Evolutionary conservation across 306 rosid species (phyloP), one percentile per base, ranked within the genome.

Genomic region (Trifolium fragiferum): DNA sequence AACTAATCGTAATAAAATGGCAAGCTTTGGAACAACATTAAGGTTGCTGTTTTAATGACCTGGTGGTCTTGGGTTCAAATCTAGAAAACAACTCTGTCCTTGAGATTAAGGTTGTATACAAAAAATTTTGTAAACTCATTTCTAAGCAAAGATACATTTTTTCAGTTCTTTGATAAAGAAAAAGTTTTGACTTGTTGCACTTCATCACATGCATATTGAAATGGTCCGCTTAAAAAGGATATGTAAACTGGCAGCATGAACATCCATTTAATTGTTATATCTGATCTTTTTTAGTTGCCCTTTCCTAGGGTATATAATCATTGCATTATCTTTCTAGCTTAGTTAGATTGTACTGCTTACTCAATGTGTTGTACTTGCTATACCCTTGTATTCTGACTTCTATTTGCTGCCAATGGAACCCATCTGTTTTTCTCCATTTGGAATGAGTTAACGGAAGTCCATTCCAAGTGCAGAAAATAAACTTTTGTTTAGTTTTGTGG

Each of bases 261-360:
- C 67, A 62, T 46, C 20, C 57, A 51, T 2, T 51, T 63, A 18
- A 64, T 30, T 18, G 21, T 32, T 43, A 27, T 35, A 59, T 2
- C 47, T 20, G 58, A 6, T 14, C 14, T 44, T 19, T 30, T 55
- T 21, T 54, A 58, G 50, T 32, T 43, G 23, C n/a, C 12, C 16
- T 55, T 55, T 54, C 60, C 16, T 67, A 27, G 58, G 46, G 54
- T 54, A 40, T 40, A 8, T 40, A 65, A 14, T 76, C 14, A 7
- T 55, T 43, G n/a, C 46, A 20, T 32, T 68, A 20, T 68, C 63
- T 59, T 32, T 68, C 33, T 51, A 57, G 38, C 40, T 63, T 18
- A 38, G 41, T 57, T 62, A 51, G 49, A 10, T 51, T 70, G 81
- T 70, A 23, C 49, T 19, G 64, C 40, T 51, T 62, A 6, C 50